Evolutionary conservation across 768 basidiomycete genomes (phyloP), one percentile per base, ranked within the genome.

Genomic region (Terana coerulea): DNA sequence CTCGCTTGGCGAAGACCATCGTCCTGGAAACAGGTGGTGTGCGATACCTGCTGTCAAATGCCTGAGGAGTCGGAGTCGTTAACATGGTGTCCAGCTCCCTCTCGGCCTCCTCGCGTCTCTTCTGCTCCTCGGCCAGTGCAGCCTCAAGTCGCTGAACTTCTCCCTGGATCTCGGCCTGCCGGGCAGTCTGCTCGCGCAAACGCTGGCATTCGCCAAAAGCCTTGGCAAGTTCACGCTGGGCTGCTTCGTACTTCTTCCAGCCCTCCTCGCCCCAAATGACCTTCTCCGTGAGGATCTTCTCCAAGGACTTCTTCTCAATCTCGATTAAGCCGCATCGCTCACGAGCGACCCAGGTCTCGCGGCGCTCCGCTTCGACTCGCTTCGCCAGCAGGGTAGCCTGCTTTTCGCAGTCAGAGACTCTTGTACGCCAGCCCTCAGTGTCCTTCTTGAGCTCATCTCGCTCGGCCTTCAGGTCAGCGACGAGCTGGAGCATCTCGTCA

Each of bases 381-480:
- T 79, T 80, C 22, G 80, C 76, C 44, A 95, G 78, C 31, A 83
- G 70, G 35, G 74, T 71, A 21, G 83, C 68, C 58, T 85, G 84
- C 49, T 80, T 83, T 59, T 95, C 90, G 59, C 91, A 74, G 61
- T 88, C 86, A 12, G 73, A 74, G 41, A 93, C 88, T 21, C 94
- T 77, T 29, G 69, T 75, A 54, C 88, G 77, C 91, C 93, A 95
- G 0, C 87, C 88, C 57, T 92, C 87, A 0, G 93, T 84, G 66
- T 98, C 94, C 46, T 83, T 81, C 65, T 86, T 86, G 45, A 98
- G 74, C 52, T 92, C 87, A 61, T 98, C 95, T 26, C 95, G 76
- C 68, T 98, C 94, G 11, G 84, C 77, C 65, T 93, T 92, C 60
- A 91, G 75, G 63, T 91, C 89, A 3, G 84, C 74, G 47, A 92